Base-by-base conservation (phyloP, 352 stramenopile species). In the Thraustochytrium striatum region DNA sequence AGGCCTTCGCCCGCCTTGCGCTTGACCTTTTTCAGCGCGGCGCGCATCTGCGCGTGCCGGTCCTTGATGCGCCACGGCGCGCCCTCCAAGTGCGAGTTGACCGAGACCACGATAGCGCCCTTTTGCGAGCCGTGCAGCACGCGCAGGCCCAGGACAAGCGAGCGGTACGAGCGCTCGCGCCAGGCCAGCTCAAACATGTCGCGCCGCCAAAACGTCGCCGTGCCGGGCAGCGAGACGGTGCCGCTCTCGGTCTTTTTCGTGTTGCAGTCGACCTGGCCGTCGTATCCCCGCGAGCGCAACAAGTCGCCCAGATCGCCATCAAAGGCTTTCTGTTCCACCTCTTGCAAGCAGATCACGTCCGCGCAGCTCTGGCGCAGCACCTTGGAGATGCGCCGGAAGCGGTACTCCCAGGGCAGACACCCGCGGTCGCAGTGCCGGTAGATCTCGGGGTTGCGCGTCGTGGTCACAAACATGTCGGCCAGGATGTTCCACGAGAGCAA, bases 341-440 rank as follows among this genome's bases (percentile, higher is more conserved):
- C 65, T 72, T 75, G 65, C 32, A 75, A 43, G 65, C 65, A 75
- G 36, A 75, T 75, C 1, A 75, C 68, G 52, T 75, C 65, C 3
- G 65, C 43, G 30, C 39, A 30, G 13, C 41, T 61, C 16, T 25
- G 25, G 11, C 8, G 7, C 25, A 75, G 30, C 21, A 61, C 41
- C 21, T 30, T 30, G 19, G 61, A 33, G 36, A 75, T 75, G 47
- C 65, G 65, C 65, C 41, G 25, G 5, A 43, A 75, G 3, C 65
- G 65, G 50, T 75, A 75, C 35, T 32, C 16, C 65, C 65, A 75
- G 25, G 25, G n/a, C 32, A 75, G 47, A n/a, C 65, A 75, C 16
- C 65, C 65, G 3, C 25, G 7, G 65, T 75, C 65, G 50, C 65
- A 75, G 47, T 75, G 65, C 16, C 3, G 33, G 25, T 75, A 75